Evolutionary conservation across 192 early-diverging fungal genomes (phyloP).

Genomic region (Cetraspora pellucida): DNA sequence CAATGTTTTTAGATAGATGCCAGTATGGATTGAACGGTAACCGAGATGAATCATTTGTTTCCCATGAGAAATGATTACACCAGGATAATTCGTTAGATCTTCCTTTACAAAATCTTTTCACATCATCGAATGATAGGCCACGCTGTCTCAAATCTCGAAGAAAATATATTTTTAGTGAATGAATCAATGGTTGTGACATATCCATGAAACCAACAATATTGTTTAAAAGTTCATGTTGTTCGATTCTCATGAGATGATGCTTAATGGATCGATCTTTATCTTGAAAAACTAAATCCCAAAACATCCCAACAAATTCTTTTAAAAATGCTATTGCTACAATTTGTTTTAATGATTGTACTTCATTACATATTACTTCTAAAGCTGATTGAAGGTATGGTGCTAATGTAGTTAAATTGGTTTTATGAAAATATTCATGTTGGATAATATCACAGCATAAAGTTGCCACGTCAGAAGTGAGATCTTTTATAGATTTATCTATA

Average conservation of each 20-base stretch:
- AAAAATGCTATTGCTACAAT: too few species aligned
- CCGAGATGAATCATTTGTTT: neutral
- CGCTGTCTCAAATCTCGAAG: constrained; percentile 17
- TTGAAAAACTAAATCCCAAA: too few species aligned
- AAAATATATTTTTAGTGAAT: constrained; percentile 28
- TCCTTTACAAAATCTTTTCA: constrained; percentile 29
- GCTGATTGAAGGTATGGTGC: too few species aligned
- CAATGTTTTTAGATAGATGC: neutral
- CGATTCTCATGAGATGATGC: too few species aligned
- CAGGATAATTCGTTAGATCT: constrained; percentile 20
- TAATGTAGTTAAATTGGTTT: neutral
- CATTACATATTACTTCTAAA: too few species aligned
- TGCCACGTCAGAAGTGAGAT: constrained; percentile 3
- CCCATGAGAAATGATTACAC: constrained; percentile 16
- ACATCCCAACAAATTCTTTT: too few species aligned
- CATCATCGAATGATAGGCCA: constrained; percentile 17
- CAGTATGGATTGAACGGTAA: constrained; percentile 32
- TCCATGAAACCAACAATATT: too few species aligned
- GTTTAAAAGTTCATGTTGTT: too few species aligned
- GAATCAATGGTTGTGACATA: too few species aligned
- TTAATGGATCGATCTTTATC: too few species aligned
- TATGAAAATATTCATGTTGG: constrained; percentile 13
- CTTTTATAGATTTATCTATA: constrained; percentile 10
- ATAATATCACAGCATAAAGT: constrained; percentile 35
- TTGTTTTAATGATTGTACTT: too few species aligned